These are phyloP conservation scores for Trichoderma sp. DNA, from an alignment of 2,329 filamentous ascomycete species.

Conservation along the genomic window DNA sequence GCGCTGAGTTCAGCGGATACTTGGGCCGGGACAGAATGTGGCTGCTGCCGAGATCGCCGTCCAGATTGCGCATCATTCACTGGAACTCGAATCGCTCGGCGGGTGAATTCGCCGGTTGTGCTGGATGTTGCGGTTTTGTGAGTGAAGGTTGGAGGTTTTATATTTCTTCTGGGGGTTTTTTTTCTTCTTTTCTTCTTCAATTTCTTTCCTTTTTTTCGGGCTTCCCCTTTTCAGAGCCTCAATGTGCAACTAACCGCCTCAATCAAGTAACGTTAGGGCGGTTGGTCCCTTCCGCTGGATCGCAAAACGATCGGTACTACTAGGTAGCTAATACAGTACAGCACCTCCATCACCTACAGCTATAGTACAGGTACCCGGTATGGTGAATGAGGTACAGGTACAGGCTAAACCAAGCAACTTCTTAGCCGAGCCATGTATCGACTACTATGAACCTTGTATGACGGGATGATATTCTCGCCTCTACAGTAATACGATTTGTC, in stretches of 20 bases:
- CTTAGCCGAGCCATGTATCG: not conserved
- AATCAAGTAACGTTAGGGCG: not conserved
- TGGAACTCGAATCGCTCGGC: not conserved
- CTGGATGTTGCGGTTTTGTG: not conserved
- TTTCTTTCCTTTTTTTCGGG: too few relatives aligned
- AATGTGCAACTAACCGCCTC: not conserved
- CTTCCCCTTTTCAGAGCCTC: not conserved
- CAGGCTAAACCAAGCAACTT: not conserved
- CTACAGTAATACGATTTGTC: not conserved
- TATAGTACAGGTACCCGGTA: not conserved
- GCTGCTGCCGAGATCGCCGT: not conserved
- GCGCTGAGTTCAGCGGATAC: not conserved
- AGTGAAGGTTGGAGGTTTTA: not conserved
- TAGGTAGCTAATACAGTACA: too few relatives aligned
- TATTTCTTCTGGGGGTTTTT: not conserved
- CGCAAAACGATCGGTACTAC: not conserved
- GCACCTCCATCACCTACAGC: too few relatives aligned
- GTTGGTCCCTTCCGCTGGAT: not conserved
- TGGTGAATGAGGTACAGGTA: not conserved
- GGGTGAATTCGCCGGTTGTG: not conserved
- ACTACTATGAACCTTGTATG: not conserved
- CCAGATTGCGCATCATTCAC: not conserved
- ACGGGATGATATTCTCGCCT: not conserved
- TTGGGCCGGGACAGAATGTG: not conserved
- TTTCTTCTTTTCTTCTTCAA: too few relatives aligned